Base-by-base conservation (phyloP, 164 flowering plant genomes). In the Santalum album region DNA sequence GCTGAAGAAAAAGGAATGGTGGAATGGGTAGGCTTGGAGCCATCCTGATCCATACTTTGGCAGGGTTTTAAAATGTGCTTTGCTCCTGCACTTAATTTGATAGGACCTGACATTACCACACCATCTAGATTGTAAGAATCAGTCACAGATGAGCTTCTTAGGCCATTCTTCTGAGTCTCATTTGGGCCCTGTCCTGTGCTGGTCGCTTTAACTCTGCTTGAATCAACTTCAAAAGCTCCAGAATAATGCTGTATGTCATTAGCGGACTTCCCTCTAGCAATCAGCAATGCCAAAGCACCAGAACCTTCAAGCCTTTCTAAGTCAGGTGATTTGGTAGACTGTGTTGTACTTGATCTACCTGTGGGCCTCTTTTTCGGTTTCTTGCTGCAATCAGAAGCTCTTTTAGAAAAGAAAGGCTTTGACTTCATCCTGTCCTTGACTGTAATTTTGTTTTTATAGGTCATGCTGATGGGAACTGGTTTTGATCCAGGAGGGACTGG, bases 11-110 rank as follows among this genome's bases (percentile, higher is more conserved):
- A 71, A 54, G 73, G 75, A 22, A 77, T 60, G 12, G 71, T 69
- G 29, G 77, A 73, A 62, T 75, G 75, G 50, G 62, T 65, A 26
- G 65, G 69, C 62, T 56, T 72, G 12, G 70, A 63, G 62, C 53
- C 58, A 55, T 63, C 73, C 43, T 46, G 64, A 65, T 74, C 74
- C 17, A 52, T 48, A 50, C 42, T 64, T 46, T 62, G 66, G 64
- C 68, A 58, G 1, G 90, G 81, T 63, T 75, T 77, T 47, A 78
- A 67, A 38, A 83, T 75, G 66, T 80, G 81, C 64, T 77, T 80
- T 52, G 76, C 77, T 55, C 86, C 84, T 43, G 84, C 79, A 55
- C 66, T 74, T 56, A 83, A 61, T 56, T 75, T 80, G 18, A 72
- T 27, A 36, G 86, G 80, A 57, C 83, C 85, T 25, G 74, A 40